A percentile compares a stretch with the other conserved stretches of the same genome.
phyloP scores from a whole-genome alignment of 2,329 filamentous ascomycete species.

The Lasiodiplodia hormozganensis region DNA sequence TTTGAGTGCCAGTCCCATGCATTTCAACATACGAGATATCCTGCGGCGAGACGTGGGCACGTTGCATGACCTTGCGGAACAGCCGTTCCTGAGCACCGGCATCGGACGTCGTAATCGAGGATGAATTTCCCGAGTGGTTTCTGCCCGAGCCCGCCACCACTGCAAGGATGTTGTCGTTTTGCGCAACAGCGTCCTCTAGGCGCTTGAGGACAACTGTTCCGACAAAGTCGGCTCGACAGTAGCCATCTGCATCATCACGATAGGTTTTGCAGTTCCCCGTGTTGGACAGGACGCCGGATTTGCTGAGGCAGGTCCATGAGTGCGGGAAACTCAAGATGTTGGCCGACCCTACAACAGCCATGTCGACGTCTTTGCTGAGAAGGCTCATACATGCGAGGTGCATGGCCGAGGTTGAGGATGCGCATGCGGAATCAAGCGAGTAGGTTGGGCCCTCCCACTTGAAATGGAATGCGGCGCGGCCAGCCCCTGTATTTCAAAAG shows the following conservation, averaged over 20 bases:
- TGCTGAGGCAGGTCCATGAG: slow-evolving; percentile 76
- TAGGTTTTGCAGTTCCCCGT: slow-evolving; percentile 81
- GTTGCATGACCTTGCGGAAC: slow-evolving; percentile 72
- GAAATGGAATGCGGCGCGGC: slow-evolving; percentile 78
- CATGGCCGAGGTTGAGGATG: slow-evolving; percentile 74
- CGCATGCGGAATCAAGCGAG: slow-evolving; percentile 78
- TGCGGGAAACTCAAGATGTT: slow-evolving; percentile 83
- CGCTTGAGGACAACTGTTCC: slow-evolving; percentile 79
- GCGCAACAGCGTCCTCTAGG: slow-evolving; percentile 76
- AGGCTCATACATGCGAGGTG: slow-evolving; percentile 75
- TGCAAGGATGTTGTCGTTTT: slow-evolving; percentile 74
- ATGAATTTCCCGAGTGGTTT: slow-evolving; percentile 81
- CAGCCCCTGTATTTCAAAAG: slow-evolving; percentile 66
- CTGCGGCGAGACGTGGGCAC: slow-evolving; percentile 75
- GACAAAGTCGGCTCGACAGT: slow-evolving; percentile 81
- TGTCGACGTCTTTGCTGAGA: slow-evolving; percentile 79
- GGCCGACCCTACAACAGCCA: slow-evolving; percentile 78
- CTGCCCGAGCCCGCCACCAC: slow-evolving; percentile 77
- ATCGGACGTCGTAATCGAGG: slow-evolving; percentile 85
- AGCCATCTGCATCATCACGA: slow-evolving; percentile 80
- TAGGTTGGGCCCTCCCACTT: slow-evolving; percentile 76
- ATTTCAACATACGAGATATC: slow-evolving; percentile 87
- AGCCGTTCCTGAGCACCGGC: slow-evolving; percentile 76
- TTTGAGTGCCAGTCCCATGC: slow-evolving; percentile 88
- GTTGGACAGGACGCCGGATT: slow-evolving; percentile 79